A percentile compares a stretch with the other conserved stretches of the same genome.
These are phyloP conservation scores for Ophiostoma novo-ulmi DNA, from an alignment of 2,329 filamentous ascomycete species.

Conservation along the genomic window DNA sequence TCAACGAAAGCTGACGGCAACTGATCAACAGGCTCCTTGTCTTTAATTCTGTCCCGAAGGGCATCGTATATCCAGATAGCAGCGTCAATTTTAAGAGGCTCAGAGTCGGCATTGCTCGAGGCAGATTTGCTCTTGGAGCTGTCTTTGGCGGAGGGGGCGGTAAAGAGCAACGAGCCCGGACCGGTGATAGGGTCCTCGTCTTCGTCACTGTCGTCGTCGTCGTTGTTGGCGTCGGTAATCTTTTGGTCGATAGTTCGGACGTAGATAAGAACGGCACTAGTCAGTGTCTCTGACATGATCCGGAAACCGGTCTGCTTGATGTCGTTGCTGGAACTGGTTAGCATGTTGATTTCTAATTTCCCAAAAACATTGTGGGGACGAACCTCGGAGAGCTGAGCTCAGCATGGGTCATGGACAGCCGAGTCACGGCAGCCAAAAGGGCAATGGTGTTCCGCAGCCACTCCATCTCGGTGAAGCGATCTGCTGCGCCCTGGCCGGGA, in stretches of 20 bases:
- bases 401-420: constrained; percentile 14
- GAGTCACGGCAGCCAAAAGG: constrained; percentile 20
- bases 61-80: constrained; percentile 23
- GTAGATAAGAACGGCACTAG: constrained; percentile 21
- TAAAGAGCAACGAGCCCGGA: constrained; percentile 11
- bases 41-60: constrained; percentile 14
- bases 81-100: background rate
- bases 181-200: constrained; percentile 22
- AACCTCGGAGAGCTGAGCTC: background rate
- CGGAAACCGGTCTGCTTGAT: constrained; percentile 2
- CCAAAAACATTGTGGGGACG: background rate
- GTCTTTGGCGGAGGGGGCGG: background rate
- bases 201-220: constrained; percentile 19
- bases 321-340: background rate
- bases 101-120: background rate
- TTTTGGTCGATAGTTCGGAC: constrained; percentile 20
- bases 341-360: background rate
- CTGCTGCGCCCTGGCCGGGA: constrained; percentile 19
- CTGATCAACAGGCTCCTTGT: background rate
- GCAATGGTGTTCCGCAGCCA: constrained; percentile 27
- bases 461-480: constrained; percentile 25
- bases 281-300: constrained; percentile 19
- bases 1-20: constrained; percentile 19
- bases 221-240: constrained; percentile 19
- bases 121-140: background rate